phyloP scores from a whole-genome alignment of 2,329 filamentous ascomycete genomes.

The Paecilomyces formosus region DNA sequence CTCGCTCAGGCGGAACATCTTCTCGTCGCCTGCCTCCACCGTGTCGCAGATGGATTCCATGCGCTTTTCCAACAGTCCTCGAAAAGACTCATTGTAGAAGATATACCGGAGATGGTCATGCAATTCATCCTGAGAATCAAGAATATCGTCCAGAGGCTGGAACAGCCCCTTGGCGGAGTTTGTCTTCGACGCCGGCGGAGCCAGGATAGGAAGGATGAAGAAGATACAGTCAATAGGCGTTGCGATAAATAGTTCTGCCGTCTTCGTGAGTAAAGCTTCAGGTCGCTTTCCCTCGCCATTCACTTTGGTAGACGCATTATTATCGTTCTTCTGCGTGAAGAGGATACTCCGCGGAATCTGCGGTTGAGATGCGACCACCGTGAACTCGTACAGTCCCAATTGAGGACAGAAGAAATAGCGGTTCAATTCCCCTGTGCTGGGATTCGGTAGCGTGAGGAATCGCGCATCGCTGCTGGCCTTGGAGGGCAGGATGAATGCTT shows the following conservation, averaged over 20 bases:
- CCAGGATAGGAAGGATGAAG: slow-evolving; percentile 66
- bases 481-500: slow-evolving; percentile 52
- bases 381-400: slow-evolving; percentile 56
- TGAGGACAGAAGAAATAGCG: slow-evolving; percentile 54
- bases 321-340: slow-evolving; percentile 29
- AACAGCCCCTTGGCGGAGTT: slow-evolving; percentile 36
- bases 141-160: slow-evolving; percentile 43
- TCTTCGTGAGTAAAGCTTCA: slow-evolving; percentile 53
- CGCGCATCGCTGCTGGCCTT: slow-evolving; percentile 45
- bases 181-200: slow-evolving; percentile 35
- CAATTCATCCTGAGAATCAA: slow-evolving; percentile 38
- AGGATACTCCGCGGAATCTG: slow-evolving; percentile 49
- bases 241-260: slow-evolving; percentile 71
- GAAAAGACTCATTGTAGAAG: slow-evolving; percentile 31
- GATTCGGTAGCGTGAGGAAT: slow-evolving; percentile 50
- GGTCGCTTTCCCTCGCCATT: slow-evolving; percentile 6
- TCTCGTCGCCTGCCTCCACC: slow-evolving; percentile 74
- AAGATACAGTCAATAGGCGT: slow-evolving; percentile 82
- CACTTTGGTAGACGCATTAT: slow-evolving; percentile 6
- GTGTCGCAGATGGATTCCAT: slow-evolving; percentile 70
- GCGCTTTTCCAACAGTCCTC: slow-evolving; percentile 51
- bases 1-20: slow-evolving; percentile 73
- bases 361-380: slow-evolving; percentile 45
- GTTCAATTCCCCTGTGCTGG: slow-evolving; percentile 39
- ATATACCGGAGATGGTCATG: slow-evolving; percentile 34